Evolutionary conservation across 2,329 filamentous ascomycete species (phyloP).

Genomic region (Diaporthe humulicola): DNA sequence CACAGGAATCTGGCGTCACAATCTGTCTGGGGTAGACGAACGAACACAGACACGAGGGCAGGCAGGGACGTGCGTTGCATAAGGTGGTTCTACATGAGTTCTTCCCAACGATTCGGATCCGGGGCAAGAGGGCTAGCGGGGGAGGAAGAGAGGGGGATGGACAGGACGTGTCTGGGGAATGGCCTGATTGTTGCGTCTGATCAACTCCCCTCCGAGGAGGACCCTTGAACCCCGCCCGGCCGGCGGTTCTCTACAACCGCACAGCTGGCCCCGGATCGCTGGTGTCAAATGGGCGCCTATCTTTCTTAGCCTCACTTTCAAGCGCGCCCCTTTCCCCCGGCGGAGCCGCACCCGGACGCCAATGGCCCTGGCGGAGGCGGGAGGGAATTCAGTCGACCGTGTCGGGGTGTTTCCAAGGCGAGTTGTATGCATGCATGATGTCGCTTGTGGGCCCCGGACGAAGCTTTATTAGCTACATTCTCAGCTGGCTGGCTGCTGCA

Average conservation of each 20-base stretch:
- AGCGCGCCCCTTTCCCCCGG: slow-evolving; percentile 29
- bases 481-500: background rate
- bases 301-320: background rate
- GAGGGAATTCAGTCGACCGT: background rate
- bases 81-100: background rate
- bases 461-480: too few relatives aligned
- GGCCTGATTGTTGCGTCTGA: slow-evolving; percentile 30
- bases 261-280: background rate
- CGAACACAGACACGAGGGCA: background rate
- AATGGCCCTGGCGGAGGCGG: slow-evolving; percentile 18
- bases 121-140: slow-evolving; percentile 13
- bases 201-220: background rate
- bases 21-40: background rate
- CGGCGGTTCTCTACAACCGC: background rate
- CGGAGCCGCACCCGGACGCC: slow-evolving; percentile 34
- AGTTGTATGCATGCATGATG: slow-evolving; percentile 12
- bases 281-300: background rate
- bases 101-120: slow-evolving; percentile 23
- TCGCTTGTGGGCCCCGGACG: slow-evolving; percentile 5
- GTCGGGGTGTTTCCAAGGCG: slow-evolving; percentile 2
- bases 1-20: background rate
- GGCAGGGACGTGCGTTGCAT: background rate
- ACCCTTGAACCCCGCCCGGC: background rate
- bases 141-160: background rate
- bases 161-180: slow-evolving; percentile 32